A percentile compares a stretch with the other conserved stretches of the same genome.
Evolutionary conservation across 1,284 basidiomycete genomes (phyloP).

Genomic region (Rhodotorula sp.): DNA sequence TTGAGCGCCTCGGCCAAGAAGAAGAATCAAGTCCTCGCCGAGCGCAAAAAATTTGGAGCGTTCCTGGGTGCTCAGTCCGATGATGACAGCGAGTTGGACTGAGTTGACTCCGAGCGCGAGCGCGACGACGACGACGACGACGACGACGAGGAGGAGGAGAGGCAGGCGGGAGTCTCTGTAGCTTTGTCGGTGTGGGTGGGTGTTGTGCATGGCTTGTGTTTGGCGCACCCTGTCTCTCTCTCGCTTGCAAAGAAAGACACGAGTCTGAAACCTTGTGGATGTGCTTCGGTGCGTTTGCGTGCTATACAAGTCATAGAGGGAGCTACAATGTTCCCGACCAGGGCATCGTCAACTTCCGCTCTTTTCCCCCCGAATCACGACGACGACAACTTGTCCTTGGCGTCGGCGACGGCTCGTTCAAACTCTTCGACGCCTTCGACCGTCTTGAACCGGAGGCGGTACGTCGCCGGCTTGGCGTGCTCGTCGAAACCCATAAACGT

Average conservation of each 20-base stretch:
- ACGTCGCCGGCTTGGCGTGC: slow-evolving; percentile 25
- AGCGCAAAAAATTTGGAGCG: slow-evolving; percentile 23
- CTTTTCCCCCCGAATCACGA: neutral
- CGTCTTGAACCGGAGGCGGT: slow-evolving; percentile 39
- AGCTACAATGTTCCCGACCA: neutral
- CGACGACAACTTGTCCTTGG: slow-evolving; percentile 11
- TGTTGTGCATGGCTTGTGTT: no score
- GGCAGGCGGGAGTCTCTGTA: neutral
- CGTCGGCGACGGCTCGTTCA: slow-evolving; percentile 20
- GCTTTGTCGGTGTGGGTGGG: neutral
- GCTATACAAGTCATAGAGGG: neutral
- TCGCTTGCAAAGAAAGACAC: neutral
- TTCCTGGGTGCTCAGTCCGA: slow-evolving; percentile 19
- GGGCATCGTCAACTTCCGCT: no score
- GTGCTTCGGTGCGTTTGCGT: neutral
- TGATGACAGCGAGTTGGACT: slow-evolving; percentile 14
- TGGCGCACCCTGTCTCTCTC: no score
- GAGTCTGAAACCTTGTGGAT: neutral
- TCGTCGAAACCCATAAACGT: slow-evolving; percentile 40
- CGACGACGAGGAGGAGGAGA: neutral
- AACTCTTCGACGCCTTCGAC: slow-evolving; percentile 32
- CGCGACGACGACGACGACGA: no score
- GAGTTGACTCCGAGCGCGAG: neutral
- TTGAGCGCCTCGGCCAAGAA: neutral
- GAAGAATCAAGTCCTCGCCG: neutral